Percentiles rank a stretch among this genome's conserved stretches.
These are phyloP conservation scores for Pistacia atlantica DNA, from an alignment of 345 rosid species.

Conservation along the genomic window DNA sequence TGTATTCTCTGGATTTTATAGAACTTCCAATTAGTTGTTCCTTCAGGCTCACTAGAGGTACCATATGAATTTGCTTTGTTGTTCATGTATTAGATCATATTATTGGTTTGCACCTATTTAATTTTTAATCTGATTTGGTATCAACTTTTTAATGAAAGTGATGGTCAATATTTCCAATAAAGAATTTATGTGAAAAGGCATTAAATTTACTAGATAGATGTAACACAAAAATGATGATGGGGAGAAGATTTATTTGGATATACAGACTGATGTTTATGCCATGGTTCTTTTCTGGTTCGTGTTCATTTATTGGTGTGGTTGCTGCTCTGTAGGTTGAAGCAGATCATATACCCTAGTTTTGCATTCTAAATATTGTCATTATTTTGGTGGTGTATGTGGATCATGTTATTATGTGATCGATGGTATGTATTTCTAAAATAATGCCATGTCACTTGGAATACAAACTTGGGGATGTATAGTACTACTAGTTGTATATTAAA, in stretches of 20 bases:
- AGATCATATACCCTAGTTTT: no score
- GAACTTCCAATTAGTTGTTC: slow-evolving; percentile 60
- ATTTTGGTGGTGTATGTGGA: no score
- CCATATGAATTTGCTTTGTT: slow-evolving; percentile 42
- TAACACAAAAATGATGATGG: background rate
- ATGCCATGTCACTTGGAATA: no score
- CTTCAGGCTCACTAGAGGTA: slow-evolving; percentile 69
- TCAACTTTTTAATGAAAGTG: background rate
- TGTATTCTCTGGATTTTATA: slow-evolving; percentile 48
- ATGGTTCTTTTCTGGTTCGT: background rate
- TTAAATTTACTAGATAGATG: background rate
- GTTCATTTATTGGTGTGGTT: background rate
- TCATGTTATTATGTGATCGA: no score
- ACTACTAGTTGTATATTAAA: no score
- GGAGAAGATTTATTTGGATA: no score
- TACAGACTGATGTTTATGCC: background rate
- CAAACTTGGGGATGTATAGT: no score
- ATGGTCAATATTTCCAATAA: background rate
- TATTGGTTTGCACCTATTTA: background rate
- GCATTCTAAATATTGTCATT: no score
- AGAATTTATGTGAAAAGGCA: background rate
- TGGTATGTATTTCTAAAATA: no score
- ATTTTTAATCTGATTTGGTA: background rate
- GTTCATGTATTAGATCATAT: slow-evolving; percentile 14
- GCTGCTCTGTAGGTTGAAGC: background rate